A percentile compares a stretch with the other conserved stretches of the same genome.
These are phyloP conservation scores for Paratinospora sagittata DNA, from an alignment of 164 flowering plant species.

Conservation along the genomic window DNA sequence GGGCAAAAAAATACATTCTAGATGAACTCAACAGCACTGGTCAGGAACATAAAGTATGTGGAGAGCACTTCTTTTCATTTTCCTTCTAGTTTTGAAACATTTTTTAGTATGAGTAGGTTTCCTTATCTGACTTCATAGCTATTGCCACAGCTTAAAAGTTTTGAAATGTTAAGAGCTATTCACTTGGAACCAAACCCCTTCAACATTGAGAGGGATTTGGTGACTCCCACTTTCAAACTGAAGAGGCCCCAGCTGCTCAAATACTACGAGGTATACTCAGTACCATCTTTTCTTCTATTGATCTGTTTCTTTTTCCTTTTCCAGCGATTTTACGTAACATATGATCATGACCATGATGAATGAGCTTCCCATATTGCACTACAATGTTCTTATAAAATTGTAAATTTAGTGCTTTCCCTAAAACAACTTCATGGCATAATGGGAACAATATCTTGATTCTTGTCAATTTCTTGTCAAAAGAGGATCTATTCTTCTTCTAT, in stretches of 20 bases:
- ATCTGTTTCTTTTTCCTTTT: neutral
- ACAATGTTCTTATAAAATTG: neutral
- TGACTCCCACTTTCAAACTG: conserved; percentile 94
- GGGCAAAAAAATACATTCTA: conserved; percentile 62
- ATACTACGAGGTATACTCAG: conserved; percentile 60
- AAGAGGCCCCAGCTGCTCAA: conserved; percentile 92
- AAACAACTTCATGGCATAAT: neutral
- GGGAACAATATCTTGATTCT: neutral
- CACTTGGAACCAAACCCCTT: conserved; percentile 89
- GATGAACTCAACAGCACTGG: conserved; percentile 72
- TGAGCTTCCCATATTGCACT: neutral
- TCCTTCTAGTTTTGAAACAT: neutral
- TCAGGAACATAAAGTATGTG: conserved; percentile 77
- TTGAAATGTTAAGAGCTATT: conserved; percentile 71
- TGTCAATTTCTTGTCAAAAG: too few species aligned
- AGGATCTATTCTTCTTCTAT: neutral
- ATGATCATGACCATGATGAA: neutral
- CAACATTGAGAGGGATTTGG: conserved; percentile 88
- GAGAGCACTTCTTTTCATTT: neutral
- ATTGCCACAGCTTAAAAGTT: conserved; percentile 80
- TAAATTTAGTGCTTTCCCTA: neutral
- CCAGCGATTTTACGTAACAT: neutral
- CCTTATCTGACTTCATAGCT: neutral
- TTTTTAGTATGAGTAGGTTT: neutral
- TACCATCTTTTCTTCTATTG: neutral